Conservation (phyloP, 768 basidiomycete species). For the Lactarius hengduanensis region DNA sequence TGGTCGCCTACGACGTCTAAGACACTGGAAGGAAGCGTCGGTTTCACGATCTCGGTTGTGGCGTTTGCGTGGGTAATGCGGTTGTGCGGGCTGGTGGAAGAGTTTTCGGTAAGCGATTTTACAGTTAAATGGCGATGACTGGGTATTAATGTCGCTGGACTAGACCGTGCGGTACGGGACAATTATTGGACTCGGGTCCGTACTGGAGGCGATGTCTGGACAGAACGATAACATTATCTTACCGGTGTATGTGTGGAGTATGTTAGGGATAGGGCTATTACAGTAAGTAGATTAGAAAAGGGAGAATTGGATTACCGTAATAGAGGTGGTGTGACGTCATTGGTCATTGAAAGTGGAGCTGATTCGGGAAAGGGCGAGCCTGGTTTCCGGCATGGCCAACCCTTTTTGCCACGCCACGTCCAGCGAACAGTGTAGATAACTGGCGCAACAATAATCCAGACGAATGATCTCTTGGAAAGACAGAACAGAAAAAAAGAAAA, state of each 20-base stretch:
- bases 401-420: conserved; percentile 15
- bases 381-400: neutral
- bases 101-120: conserved; percentile 66
- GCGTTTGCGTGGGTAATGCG: conserved; percentile 69
- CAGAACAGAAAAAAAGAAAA: neutral
- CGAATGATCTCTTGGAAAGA: neutral
- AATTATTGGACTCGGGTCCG: conserved; percentile 60
- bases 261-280: conserved; percentile 41
- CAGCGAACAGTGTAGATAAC: neutral
- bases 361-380: conserved; percentile 5
- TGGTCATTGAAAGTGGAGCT: conserved; percentile 2
- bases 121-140: neutral
- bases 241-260: conserved; percentile 94
- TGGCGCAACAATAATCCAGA: neutral
- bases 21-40: conserved; percentile 88
- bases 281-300: neutral
- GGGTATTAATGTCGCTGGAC: conserved; percentile 17
- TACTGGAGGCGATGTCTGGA: conserved; percentile 87
- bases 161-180: conserved; percentile 66
- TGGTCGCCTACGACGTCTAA: conserved; percentile 87
- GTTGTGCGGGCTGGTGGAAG: conserved; percentile 62
- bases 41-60: conserved; percentile 73
- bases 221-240: conserved; percentile 98
- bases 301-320: conserved; percentile 3
- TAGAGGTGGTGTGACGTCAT: conserved; percentile 14